Percentiles rank a stretch among this genome's conserved stretches.
Evolutionary conservation across 2,329 filamentous ascomycete genomes (phyloP).

Genomic region (Diaporthe australafricana): DNA sequence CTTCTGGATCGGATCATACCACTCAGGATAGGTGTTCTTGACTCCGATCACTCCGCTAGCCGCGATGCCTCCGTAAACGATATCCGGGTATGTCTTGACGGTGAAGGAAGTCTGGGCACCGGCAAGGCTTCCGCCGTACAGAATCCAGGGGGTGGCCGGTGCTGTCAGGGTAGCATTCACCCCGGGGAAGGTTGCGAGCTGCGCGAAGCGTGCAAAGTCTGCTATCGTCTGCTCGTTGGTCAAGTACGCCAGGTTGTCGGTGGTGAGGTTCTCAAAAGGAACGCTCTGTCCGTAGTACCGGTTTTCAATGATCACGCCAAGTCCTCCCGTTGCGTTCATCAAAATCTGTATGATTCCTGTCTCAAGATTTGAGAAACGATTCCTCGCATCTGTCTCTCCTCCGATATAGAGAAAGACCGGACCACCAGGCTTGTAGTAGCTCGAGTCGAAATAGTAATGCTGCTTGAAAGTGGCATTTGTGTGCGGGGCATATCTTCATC

Average conservation of each 20-base stretch:
- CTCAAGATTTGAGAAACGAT: conserved; percentile 44
- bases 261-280: conserved; percentile 59
- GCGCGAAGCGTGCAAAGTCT: conserved; percentile 63
- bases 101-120: conserved; percentile 48
- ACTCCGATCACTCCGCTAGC: conserved; percentile 56
- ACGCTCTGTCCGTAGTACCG: conserved; percentile 62
- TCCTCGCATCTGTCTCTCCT: conserved; percentile 47
- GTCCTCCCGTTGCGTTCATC: conserved; percentile 63
- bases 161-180: conserved; percentile 55
- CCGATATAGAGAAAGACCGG: conserved; percentile 51
- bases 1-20: conserved; percentile 62
- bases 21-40: conserved; percentile 57
- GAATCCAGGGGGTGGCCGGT: conserved; percentile 49
- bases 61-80: conserved; percentile 61
- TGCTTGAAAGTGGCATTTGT: conserved; percentile 63
- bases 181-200: conserved; percentile 57
- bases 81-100: conserved; percentile 56
- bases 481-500: conserved; percentile 50
- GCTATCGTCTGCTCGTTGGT: conserved; percentile 65
- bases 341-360: conserved; percentile 62
- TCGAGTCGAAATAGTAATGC: conserved; percentile 64
- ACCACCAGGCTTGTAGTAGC: conserved; percentile 65
- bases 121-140: conserved; percentile 36
- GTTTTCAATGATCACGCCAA: conserved; percentile 66
- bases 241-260: conserved; percentile 60